phyloP scores from a whole-genome alignment of 2,329 filamentous ascomycete species.

The Spiromastix sp. region DNA sequence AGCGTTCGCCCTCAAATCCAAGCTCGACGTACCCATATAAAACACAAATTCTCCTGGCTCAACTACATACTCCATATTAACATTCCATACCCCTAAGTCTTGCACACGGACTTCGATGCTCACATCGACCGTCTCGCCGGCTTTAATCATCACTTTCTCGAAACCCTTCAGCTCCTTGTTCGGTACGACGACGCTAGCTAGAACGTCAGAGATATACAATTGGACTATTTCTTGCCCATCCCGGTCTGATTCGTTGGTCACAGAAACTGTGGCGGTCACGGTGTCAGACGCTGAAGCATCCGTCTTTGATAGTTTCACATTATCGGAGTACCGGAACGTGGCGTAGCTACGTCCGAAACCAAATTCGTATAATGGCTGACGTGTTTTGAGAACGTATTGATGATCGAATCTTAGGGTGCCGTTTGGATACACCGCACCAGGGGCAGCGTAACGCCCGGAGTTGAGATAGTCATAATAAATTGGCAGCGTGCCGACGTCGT shows the following conservation, averaged over 20 bases:
- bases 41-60: slow-evolving; percentile 60
- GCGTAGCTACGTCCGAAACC: slow-evolving; percentile 59
- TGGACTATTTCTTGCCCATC: slow-evolving; percentile 60
- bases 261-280: slow-evolving; percentile 48
- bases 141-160: slow-evolving; percentile 51
- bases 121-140: slow-evolving; percentile 48
- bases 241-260: slow-evolving; percentile 48
- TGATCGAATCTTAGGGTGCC: slow-evolving; percentile 54
- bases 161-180: slow-evolving; percentile 58
- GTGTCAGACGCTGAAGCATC: slow-evolving; percentile 43
- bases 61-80: slow-evolving; percentile 59
- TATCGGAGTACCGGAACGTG: slow-evolving; percentile 48
- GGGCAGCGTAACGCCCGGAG: slow-evolving; percentile 46
- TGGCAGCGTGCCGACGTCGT: slow-evolving; percentile 55
- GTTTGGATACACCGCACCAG: slow-evolving; percentile 45
- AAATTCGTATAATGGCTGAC: slow-evolving; percentile 53
- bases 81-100: slow-evolving; percentile 47
- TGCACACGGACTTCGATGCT: slow-evolving; percentile 41
- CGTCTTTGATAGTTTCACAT: slow-evolving; percentile 26
- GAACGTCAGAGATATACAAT: slow-evolving; percentile 54
- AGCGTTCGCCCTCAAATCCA: slow-evolving; percentile 23
- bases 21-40: slow-evolving; percentile 45
- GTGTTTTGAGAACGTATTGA: slow-evolving; percentile 53
- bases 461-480: slow-evolving; percentile 66
- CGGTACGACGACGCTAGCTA: slow-evolving; percentile 53